These are phyloP conservation scores for Talaromyces thailandensis DNA, from an alignment of 495 filamentous ascomycete genomes.

Conservation along the genomic window DNA sequence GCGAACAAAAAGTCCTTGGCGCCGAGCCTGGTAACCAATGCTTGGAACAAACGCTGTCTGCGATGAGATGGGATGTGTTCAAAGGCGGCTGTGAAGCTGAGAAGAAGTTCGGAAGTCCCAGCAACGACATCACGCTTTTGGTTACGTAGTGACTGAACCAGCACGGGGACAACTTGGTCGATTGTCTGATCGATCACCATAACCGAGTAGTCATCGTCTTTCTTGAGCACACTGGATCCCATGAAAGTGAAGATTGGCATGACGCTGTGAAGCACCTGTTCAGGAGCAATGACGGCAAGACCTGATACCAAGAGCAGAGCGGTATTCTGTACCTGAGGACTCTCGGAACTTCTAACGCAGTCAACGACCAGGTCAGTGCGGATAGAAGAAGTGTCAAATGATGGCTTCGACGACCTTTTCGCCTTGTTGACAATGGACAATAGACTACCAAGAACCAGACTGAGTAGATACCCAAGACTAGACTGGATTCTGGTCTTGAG, in stretches of 20 bases:
- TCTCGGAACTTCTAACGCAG: conserved; percentile 80
- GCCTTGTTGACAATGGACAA: conserved; percentile 68
- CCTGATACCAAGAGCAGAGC: conserved; percentile 82
- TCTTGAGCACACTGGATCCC: conserved; percentile 76
- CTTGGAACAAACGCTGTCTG: conserved; percentile 68
- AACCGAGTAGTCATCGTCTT: conserved; percentile 91
- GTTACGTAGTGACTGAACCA: conserved; percentile 77
- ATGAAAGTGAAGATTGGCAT: conserved; percentile 99
- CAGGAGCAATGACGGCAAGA: conserved; percentile 74
- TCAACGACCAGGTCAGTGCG: conserved; percentile 82
- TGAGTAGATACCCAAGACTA: conserved; percentile 79
- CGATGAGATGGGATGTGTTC: conserved; percentile 87
- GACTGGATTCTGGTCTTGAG: conserved; percentile 62
- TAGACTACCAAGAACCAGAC: conserved; percentile 65
- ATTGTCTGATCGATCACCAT: conserved; percentile 83
- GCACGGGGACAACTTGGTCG: conserved; percentile 77
- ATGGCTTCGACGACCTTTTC: conserved; percentile 45
- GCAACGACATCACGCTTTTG: conserved; percentile 66
- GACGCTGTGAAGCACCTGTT: conserved; percentile 85
- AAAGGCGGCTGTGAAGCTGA: conserved; percentile 90
- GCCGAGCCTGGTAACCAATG: conserved; percentile 71
- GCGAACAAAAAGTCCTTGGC: conserved; percentile 60
- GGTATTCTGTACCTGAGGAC: conserved; percentile 82
- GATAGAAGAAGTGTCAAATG: conserved; percentile 66
- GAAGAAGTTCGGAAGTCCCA: conserved; percentile 74